Evolutionary conservation across 352 stramenopile species (phyloP), one percentile per base, ranked within the genome.

Genomic region (Globisporangium okanoganense): DNA sequence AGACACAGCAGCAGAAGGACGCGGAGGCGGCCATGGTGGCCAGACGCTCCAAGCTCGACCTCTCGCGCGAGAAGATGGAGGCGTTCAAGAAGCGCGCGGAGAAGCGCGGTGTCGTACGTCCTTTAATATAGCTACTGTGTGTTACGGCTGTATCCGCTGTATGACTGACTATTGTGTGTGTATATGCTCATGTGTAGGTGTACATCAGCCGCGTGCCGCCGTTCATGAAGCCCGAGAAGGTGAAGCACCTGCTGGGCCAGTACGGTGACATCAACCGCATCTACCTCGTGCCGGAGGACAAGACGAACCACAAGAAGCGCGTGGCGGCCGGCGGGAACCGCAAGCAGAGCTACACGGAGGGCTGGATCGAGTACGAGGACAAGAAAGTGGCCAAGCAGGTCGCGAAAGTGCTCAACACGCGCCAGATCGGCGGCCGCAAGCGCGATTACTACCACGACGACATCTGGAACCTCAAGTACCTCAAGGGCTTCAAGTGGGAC

Each of bases 401-500:
- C 51, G 97, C 93, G 18, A 82, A 87, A 61, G 85, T 88, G 67
- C 82, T 99, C 57, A 99, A 99, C 78, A 97, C 90, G 70, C 81
- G 78, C 50, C 76, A 83, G 62, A 95, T 97, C 33, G 94, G 93
- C 56, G 91, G 93, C 55, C 98, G 98, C 62, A 97, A 98, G 65
- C 88, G 88, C 64, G 83, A 94, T 54, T 97, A 98, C 72, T 99
- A 98, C 87, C 95, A 98, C 72, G 96, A 98, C 69, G 90, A 99
- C 71, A 90, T 99, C 31, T 99, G 97, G 97, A 99, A 98, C 72
- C 75, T 99, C 62, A 99, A 99, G 78, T 99, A 99, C 81, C 79
- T 99, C 64, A 92, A 90, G 41, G 95, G 96, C 22, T 99, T 99
- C 74, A 98, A 99, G 74, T 99, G 97, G 97, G 85, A 93, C 43